phyloP scores from a whole-genome alignment of 352 stramenopile genomes.

The Pythium angustatum region DNA sequence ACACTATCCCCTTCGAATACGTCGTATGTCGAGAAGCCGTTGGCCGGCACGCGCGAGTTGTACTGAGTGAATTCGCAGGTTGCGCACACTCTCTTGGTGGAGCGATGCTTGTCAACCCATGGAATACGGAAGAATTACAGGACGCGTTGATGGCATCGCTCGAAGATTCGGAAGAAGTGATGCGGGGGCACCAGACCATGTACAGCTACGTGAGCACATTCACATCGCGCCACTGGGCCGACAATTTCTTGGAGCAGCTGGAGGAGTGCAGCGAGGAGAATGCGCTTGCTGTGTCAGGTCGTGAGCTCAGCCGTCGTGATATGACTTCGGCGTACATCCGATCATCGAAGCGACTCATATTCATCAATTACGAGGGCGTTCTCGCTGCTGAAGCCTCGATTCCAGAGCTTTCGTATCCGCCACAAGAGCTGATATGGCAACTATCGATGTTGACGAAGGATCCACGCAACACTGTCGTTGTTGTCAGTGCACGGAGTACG shows the following conservation, averaged over 20 bases:
- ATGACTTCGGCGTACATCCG: slow-evolving; percentile 85
- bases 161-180: slow-evolving; percentile 64
- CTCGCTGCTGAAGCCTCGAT: slow-evolving; percentile 81
- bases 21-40: slow-evolving; percentile 81
- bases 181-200: slow-evolving; percentile 79
- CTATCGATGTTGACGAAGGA: slow-evolving; percentile 82
- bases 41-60: slow-evolving; percentile 72
- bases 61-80: slow-evolving; percentile 91
- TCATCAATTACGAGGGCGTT: slow-evolving; percentile 91
- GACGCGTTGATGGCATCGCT: slow-evolving; percentile 54
- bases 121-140: slow-evolving; percentile 79
- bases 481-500: slow-evolving; percentile 69
- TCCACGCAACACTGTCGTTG: slow-evolving; percentile 71
- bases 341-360: slow-evolving; percentile 67
- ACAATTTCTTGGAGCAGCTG: slow-evolving; percentile 81
- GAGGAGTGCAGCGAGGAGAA: slow-evolving; percentile 81
- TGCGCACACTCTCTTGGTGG: slow-evolving; percentile 86
- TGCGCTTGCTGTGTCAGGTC: slow-evolving; percentile 57
- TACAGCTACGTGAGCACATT: slow-evolving; percentile 83
- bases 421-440: slow-evolving; percentile 82
- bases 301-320: slow-evolving; percentile 78
- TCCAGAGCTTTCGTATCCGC: slow-evolving; percentile 83
- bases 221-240: slow-evolving; percentile 69
- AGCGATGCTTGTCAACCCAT: slow-evolving; percentile 86
- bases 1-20: slow-evolving; percentile 91